phyloP scores from a whole-genome alignment of 352 stramenopile genomes.

The Pythium grandisporangium region DNA sequence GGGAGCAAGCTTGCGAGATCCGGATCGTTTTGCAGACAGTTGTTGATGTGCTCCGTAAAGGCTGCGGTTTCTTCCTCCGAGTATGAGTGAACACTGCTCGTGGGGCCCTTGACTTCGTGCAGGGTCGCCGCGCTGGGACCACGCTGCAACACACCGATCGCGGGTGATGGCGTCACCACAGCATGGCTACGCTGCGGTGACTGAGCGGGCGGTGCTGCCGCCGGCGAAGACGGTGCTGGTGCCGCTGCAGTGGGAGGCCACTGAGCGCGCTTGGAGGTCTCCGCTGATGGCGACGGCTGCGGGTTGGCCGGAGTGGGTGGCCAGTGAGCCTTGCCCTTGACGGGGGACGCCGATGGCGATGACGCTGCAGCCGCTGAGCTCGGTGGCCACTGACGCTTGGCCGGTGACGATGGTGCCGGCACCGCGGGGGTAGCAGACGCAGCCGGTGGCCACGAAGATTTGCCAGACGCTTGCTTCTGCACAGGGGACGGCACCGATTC shows the following conservation, averaged over 20 bases:
- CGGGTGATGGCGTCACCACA: too few species aligned
- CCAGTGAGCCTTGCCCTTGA: slow-evolving; percentile 17
- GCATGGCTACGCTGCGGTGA: too few species aligned
- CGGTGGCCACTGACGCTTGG: slow-evolving; percentile 19
- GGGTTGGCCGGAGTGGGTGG: slow-evolving; percentile 8
- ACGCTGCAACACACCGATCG: slow-evolving; percentile 48
- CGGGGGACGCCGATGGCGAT: slow-evolving; percentile 5
- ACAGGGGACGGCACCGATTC: neutral
- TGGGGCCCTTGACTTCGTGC: slow-evolving; percentile 71
- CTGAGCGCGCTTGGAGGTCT: slow-evolving; percentile 27
- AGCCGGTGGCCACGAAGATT: slow-evolving; percentile 16
- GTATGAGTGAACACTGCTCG: slow-evolving; percentile 78
- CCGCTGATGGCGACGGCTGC: slow-evolving; percentile 6
- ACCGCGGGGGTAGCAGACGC: neutral
- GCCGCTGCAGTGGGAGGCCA: slow-evolving; percentile 28
- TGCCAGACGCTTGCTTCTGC: neutral
- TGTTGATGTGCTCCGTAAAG: slow-evolving; percentile 93
- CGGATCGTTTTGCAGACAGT: slow-evolving; percentile 58
- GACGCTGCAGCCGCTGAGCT: neutral
- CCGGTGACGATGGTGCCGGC: slow-evolving; percentile 6
- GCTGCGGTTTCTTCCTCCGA: slow-evolving; percentile 85
- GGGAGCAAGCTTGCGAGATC: slow-evolving; percentile 60
- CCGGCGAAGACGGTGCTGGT: too few species aligned
- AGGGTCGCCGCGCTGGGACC: slow-evolving; percentile 60
- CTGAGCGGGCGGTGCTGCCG: too few species aligned